phyloP scores from a whole-genome alignment of 345 rosid species.

The Syzygium aqueum region DNA sequence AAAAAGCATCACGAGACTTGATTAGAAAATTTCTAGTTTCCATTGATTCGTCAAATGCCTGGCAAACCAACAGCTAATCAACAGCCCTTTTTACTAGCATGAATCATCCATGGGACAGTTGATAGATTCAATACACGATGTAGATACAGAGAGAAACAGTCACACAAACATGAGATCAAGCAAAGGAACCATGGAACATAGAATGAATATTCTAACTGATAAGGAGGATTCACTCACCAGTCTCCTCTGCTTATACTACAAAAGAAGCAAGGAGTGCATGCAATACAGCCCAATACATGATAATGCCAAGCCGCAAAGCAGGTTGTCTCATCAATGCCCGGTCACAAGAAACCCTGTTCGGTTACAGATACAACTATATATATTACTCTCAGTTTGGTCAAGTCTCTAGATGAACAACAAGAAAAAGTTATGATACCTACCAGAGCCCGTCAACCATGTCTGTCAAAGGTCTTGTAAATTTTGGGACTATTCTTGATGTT shows the following conservation, averaged over 20 bases:
- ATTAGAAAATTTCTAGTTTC: background rate
- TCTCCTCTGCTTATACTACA: conserved; percentile 43
- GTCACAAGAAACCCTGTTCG: conserved; percentile 87
- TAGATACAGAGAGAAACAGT: background rate
- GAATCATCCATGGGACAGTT: background rate
- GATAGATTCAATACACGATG: background rate
- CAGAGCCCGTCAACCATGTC: conserved; percentile 88
- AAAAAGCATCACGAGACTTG: background rate
- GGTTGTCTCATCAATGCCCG: conserved; percentile 90
- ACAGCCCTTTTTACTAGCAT: background rate
- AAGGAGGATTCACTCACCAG: conserved; percentile 20
- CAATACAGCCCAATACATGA: conserved; percentile 80
- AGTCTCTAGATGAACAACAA: background rate
- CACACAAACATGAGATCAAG: background rate
- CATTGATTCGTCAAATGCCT: background rate
- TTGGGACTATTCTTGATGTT: conserved; percentile 69
- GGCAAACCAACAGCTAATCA: background rate
- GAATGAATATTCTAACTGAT: background rate
- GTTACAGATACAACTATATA: background rate
- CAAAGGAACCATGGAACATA: background rate
- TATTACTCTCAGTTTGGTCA: background rate
- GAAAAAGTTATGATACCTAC: conserved; percentile 21
- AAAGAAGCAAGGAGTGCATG: conserved; percentile 65
- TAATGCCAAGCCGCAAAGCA: conserved; percentile 74
- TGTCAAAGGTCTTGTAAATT: conserved; percentile 67